Conservation (phyloP, 2,329 filamentous ascomycete species). For the Botrytis pseudocinerea region DNA sequence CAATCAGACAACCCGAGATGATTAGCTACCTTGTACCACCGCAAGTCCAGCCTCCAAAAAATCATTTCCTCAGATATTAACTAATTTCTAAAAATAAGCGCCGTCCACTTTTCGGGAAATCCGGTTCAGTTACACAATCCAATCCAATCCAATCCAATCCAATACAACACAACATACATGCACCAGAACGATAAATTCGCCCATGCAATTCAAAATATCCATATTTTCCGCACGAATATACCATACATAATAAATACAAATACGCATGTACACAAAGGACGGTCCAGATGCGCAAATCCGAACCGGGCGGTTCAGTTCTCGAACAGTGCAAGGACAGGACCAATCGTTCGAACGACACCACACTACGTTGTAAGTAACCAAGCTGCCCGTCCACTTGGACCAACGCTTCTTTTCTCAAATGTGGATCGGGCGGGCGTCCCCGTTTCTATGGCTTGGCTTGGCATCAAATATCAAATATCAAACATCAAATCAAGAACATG, state of each 20-base stretch:
- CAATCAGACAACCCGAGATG: not conserved
- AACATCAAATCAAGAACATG: not conserved
- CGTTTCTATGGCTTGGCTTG: not conserved
- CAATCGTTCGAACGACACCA: not conserved
- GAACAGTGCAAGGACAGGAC: not conserved
- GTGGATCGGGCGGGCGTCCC: not conserved
- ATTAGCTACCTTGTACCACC: not conserved
- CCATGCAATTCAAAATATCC: not conserved
- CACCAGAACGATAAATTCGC: not conserved
- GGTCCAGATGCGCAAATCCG: not conserved
- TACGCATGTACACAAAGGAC: not conserved
- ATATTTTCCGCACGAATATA: not conserved
- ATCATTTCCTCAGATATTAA: not conserved
- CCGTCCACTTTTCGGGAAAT: not conserved
- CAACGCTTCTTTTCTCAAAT: not conserved
- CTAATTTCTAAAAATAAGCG: not conserved
- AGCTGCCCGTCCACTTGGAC: not conserved
- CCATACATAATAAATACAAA: not conserved
- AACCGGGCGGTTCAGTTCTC: not conserved
- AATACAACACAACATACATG: no score
- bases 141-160: no score
- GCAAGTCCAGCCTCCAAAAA: not conserved
- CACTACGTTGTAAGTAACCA: not conserved
- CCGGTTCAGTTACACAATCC: not conserved
- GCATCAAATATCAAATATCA: not conserved